Conservation (phyloP, 1,284 basidiomycete species). For the Trametes hirsuta region DNA sequence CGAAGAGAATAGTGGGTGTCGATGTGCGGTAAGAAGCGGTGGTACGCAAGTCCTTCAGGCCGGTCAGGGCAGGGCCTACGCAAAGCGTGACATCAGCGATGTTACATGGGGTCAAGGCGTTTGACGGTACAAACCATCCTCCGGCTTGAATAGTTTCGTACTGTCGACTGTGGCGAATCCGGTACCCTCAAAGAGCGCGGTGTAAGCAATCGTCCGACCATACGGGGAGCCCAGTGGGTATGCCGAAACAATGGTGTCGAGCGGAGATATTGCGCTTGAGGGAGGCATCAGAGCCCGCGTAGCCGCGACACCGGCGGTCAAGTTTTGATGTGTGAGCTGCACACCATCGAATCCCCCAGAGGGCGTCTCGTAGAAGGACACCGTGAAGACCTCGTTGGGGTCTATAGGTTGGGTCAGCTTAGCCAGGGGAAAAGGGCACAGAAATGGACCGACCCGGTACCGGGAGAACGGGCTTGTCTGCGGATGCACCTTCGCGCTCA, state of each 20-base stretch:
- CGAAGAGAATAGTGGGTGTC: slow-evolving; percentile 67
- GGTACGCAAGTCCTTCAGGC: slow-evolving; percentile 52
- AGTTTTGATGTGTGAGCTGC: slow-evolving; percentile 75
- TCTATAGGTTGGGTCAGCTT: slow-evolving; percentile 40
- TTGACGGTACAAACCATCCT: slow-evolving; percentile 42
- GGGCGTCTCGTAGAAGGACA: slow-evolving; percentile 61
- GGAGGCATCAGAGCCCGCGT: slow-evolving; percentile 67
- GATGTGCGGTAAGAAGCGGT: slow-evolving; percentile 57
- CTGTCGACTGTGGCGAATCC: slow-evolving; percentile 69
- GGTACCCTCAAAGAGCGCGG: slow-evolving; percentile 72
- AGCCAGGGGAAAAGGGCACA: background rate
- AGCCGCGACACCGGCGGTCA: slow-evolving; percentile 80
- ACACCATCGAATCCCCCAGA: slow-evolving; percentile 59
- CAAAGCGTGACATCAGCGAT: background rate
- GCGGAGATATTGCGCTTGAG: slow-evolving; percentile 58
- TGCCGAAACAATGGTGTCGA: slow-evolving; percentile 77
- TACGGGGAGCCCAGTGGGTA: slow-evolving; percentile 71
- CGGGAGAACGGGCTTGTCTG: slow-evolving; percentile 48
- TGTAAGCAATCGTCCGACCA: slow-evolving; percentile 74
- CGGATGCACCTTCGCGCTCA: slow-evolving; percentile 60
- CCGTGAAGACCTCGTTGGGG: slow-evolving; percentile 63
- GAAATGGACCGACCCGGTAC: slow-evolving; percentile 49
- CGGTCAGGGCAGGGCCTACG: slow-evolving; percentile 17
- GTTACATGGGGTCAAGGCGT: background rate
- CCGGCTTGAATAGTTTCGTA: slow-evolving; percentile 51